These are phyloP conservation scores for Austroboletus novae-zelandiae DNA, from an alignment of 1,284 basidiomycete species.

Conservation along the genomic window DNA sequence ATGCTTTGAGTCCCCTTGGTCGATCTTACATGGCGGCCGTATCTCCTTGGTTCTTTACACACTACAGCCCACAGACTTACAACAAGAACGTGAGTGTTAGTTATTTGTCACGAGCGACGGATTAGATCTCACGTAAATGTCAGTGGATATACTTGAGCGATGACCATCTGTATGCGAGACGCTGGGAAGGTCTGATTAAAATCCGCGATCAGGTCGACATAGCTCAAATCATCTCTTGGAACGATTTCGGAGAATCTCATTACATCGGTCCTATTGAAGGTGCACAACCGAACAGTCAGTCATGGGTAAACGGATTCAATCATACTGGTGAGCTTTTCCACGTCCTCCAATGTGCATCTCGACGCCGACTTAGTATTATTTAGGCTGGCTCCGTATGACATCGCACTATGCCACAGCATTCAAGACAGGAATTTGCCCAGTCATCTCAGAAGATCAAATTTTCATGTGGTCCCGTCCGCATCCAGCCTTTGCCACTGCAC, in stretches of 20 bases:
- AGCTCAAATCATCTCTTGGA: slow-evolving; percentile 64
- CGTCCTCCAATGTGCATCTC: neutral
- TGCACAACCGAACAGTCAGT: slow-evolving; percentile 59
- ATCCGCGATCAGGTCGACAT: slow-evolving; percentile 61
- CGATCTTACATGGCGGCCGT: slow-evolving; percentile 42
- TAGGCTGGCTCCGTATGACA: slow-evolving; percentile 65
- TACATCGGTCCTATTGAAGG: slow-evolving; percentile 69
- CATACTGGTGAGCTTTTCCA: slow-evolving; percentile 49
- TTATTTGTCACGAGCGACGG: neutral
- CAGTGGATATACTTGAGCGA: slow-evolving; percentile 68
- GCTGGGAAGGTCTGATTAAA: slow-evolving; percentile 72
- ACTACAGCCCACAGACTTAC: slow-evolving; percentile 61
- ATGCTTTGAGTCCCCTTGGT: slow-evolving; percentile 34
- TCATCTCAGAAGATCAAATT: slow-evolving; percentile 62
- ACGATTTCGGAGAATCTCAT: slow-evolving; percentile 58
- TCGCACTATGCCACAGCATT: slow-evolving; percentile 72
- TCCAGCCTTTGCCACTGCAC: slow-evolving; percentile 50
- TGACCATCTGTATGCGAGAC: slow-evolving; percentile 67
- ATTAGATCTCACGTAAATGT: slow-evolving; percentile 6
- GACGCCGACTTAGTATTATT: neutral
- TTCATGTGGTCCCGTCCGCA: slow-evolving; percentile 77
- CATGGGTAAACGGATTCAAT: slow-evolving; percentile 65
- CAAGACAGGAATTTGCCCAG: slow-evolving; percentile 71
- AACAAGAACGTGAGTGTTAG: slow-evolving; percentile 72
- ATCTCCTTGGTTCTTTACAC: slow-evolving; percentile 80